A percentile compares a stretch with the other conserved stretches of the same genome.
Conservation (phyloP, 805 yeast genomes). For the Monosporozyma siamensis region DNA sequence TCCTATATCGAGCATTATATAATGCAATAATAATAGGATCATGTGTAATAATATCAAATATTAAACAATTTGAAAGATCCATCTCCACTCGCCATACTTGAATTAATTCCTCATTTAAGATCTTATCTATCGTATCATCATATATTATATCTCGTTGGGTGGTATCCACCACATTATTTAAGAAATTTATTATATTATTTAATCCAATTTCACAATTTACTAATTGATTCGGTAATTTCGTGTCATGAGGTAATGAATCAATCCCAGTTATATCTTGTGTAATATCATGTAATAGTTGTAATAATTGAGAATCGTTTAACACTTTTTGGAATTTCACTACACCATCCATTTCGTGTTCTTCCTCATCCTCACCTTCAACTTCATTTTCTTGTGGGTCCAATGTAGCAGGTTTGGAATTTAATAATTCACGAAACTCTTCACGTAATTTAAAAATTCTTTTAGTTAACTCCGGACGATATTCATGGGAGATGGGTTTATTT, state of each 20-base stretch:
- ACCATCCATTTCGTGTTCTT: background rate
- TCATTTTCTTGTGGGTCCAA: no score
- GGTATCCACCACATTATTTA: conserved; percentile 8
- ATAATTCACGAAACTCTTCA: conserved; percentile 4
- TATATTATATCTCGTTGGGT: background rate
- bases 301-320: background rate
- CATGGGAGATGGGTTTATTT: background rate
- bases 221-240: conserved; percentile 8
- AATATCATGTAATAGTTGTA: background rate
- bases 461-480: conserved; percentile 1
- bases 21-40: conserved; percentile 7
- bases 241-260: background rate
- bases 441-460: conserved; percentile 3
- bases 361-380: background rate
- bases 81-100: conserved; percentile 20
- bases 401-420: background rate
- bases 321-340: background rate
- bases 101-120: conserved; percentile 11
- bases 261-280: background rate
- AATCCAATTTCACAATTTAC: conserved; percentile 21
- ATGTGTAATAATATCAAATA: conserved; percentile 12
- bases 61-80: conserved; percentile 16
- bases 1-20: conserved; percentile 8
- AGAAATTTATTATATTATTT: conserved; percentile 16
- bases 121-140: conserved; percentile 11